A percentile compares a stretch with the other conserved stretches of the same genome.
phyloP scores from a whole-genome alignment of 2,329 filamentous ascomycete genomes.

The Lasiodiplodia sp. region DNA sequence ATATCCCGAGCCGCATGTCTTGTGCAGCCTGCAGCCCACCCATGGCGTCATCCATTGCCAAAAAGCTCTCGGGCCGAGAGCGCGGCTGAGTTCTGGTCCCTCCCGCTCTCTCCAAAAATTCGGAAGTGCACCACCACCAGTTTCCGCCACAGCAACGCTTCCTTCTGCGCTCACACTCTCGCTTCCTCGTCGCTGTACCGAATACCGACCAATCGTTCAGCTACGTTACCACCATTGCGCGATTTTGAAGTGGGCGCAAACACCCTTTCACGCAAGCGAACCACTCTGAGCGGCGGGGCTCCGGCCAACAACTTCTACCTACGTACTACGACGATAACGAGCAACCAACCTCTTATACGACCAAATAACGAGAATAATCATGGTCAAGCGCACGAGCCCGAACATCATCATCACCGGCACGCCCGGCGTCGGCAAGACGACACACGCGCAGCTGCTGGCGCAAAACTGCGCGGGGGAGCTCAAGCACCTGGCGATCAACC shows the following conservation, averaged over 20 bases:
- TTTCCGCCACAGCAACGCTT: not conserved
- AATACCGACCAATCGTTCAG: not conserved
- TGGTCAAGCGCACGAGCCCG: constrained; percentile 57
- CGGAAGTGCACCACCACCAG: not conserved
- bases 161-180: not conserved
- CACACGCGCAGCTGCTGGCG: constrained; percentile 83
- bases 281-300: not conserved
- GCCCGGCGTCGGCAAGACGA: constrained; percentile 94
- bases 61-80: constrained; percentile 9
- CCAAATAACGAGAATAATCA: not conserved
- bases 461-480: constrained; percentile 71
- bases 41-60: constrained; percentile 17
- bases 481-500: constrained; percentile 85
- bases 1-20: not conserved
- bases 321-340: not conserved
- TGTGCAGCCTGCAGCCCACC: not conserved
- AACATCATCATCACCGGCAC: constrained; percentile 97
- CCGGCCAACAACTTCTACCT: not conserved
- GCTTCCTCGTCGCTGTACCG: not conserved
- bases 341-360: not conserved
- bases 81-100: not conserved
- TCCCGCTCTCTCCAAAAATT: constrained; percentile 19
- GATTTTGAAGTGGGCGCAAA: not conserved
- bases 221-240: not conserved
- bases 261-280: not conserved